These are phyloP conservation scores for Cajanus cajan DNA, from an alignment of 306 rosid species.

Conservation along the genomic window DNA sequence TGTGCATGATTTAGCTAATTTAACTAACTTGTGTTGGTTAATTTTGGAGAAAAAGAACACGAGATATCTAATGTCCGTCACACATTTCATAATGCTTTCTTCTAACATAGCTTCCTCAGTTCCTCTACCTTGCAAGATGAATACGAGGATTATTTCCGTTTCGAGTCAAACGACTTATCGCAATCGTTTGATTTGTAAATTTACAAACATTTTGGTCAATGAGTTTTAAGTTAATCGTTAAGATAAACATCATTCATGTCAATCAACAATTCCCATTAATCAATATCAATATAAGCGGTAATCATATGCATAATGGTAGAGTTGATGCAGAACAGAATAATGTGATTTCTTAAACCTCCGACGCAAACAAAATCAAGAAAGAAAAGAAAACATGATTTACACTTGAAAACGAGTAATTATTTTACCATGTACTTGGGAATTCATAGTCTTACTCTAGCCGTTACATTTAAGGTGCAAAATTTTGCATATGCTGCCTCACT, in stretches of 20 bases:
- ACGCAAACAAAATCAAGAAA: not conserved
- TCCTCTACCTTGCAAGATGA: not conserved
- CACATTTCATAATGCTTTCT: no score
- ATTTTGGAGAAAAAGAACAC: no score
- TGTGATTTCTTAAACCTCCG: not conserved
- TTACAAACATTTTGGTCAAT: not conserved
- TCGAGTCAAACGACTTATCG: not conserved
- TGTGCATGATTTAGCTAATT: not conserved
- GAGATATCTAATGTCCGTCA: no score
- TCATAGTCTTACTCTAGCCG: not conserved
- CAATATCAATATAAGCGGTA: not conserved
- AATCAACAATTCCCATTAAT: not conserved
- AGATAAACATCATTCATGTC: not conserved
- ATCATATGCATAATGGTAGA: not conserved
- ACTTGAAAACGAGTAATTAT: not conserved
- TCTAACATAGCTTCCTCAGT: not conserved
- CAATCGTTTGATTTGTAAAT: not conserved
- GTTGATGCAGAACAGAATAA: not conserved
- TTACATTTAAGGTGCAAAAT: conserved; percentile 22
- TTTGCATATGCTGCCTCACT: conserved; percentile 21
- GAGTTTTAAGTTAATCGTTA: not conserved
- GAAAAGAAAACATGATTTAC: conserved; percentile 8
- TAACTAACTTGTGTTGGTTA: not conserved
- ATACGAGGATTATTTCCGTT: not conserved
- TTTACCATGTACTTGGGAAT: not conserved